Conservation (phyloP, 805 yeast species). For the Yarrowia sp. region DNA sequence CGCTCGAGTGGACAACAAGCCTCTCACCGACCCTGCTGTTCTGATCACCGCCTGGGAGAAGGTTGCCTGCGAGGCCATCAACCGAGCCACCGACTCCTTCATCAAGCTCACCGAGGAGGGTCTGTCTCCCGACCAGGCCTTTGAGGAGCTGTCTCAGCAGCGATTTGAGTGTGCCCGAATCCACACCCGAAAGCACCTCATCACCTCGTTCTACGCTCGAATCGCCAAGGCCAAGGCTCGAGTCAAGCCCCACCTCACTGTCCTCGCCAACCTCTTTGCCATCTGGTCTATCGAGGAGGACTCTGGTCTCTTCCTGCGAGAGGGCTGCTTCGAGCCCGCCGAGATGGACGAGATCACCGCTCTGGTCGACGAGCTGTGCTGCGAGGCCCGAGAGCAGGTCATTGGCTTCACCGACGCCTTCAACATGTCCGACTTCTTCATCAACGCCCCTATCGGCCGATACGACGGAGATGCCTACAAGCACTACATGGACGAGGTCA, state of each 20-base stretch:
- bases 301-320: conserved; percentile 76
- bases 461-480: conserved; percentile 84
- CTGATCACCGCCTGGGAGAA: conserved; percentile 51
- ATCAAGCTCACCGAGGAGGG: conserved; percentile 45
- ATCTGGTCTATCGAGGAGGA: conserved; percentile 71
- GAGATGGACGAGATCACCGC: conserved; percentile 55
- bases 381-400: conserved; percentile 67
- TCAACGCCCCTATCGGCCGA: conserved; percentile 82
- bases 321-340: conserved; percentile 60
- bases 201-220: conserved; percentile 51
- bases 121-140: conserved; percentile 48
- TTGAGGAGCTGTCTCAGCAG: conserved; percentile 53
- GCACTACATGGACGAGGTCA: conserved; percentile 70
- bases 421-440: conserved; percentile 77
- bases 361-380: conserved; percentile 57
- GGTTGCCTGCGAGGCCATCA: conserved; percentile 49
- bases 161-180: conserved; percentile 53
- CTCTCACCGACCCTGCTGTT: conserved; percentile 45
- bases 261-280: conserved; percentile 68
- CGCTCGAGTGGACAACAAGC: conserved; percentile 43
- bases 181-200: conserved; percentile 52
- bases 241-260: conserved; percentile 59
- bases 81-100: conserved; percentile 49
- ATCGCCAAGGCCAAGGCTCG: conserved; percentile 50
- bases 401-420: conserved; percentile 85